Evolutionary conservation across 306 rosid genomes (phyloP), one percentile per base, ranked within the genome.

Genomic region (Lathyrus sativus): DNA sequence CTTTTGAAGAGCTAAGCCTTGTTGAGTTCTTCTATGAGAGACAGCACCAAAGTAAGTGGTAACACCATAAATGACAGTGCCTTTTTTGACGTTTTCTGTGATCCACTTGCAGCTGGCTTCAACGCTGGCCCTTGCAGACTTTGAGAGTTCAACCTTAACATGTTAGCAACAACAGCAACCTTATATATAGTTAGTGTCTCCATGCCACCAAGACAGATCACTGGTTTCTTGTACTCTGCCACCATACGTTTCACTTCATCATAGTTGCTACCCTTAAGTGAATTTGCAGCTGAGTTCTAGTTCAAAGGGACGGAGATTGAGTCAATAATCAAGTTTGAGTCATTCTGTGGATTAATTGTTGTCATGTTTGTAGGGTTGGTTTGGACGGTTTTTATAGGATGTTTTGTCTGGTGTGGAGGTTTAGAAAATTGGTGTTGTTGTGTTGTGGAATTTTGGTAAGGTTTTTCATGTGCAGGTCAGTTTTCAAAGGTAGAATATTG

Each of bases 41-140:
- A 60, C n/a, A 67, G 81, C 76, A 29, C 84, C 84, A 76, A 80
- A 80, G 59, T 79, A 79, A 0, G 84, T 80, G 62, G 84, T 76
- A 5, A 76, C 81, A 62, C 84, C 84, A 50, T 76, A 80, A 9
- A 45, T 67, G 0, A 39, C 18, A 14, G 38, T 67, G 33, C 78
- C 81, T 46, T 67, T 72, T 15, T 72, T 29, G 2, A 72, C 26
- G 66, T 49, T 72, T 46, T 80, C 73, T 19, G 53, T 53, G 29
- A 80, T 68, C 84, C 84, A 80, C 14, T 72, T 4, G 51, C 76
- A 72, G 78, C 84, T 80, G 12, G 73, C 76, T 18, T 76, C 78
- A 28, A 80, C 81, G 4, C 73, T 79, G 13, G 61, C 33, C 37
- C 84, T 80, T 19, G 81, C 64, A 14, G 81, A 61, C 69, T 80